A percentile compares a stretch with the other conserved stretches of the same genome.
These are phyloP conservation scores for Podospora pseudocomata DNA, from an alignment of 495 filamentous ascomycete species.

Conservation along the genomic window DNA sequence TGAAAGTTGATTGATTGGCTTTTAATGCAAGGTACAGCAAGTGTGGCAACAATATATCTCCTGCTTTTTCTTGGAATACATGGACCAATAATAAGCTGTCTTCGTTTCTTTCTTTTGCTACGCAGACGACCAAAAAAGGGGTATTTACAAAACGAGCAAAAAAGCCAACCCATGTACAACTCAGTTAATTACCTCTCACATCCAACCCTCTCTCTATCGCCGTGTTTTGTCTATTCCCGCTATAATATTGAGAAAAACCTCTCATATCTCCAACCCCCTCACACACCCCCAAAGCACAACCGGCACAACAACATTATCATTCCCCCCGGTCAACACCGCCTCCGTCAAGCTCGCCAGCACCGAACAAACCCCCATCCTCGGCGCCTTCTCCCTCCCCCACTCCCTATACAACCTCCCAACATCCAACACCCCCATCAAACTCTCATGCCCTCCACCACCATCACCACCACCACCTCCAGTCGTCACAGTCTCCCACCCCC, in stretches of 20 bases:
- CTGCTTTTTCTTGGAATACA: not conserved
- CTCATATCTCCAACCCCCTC: constrained; percentile 57
- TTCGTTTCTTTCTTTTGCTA: not conserved
- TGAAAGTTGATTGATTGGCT: not conserved
- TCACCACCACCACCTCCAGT: too few relatives aligned
- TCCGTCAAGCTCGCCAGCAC: constrained; percentile 85
- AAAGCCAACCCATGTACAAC: not conserved
- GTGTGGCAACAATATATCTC: not conserved
- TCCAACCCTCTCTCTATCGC: not conserved
- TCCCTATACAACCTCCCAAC: constrained; percentile 5
- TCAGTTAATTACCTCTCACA: not conserved
- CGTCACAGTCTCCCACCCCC: constrained; percentile 57
- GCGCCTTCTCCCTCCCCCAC: constrained; percentile 42
- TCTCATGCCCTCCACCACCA: constrained; percentile 18
- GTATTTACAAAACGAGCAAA: not conserved
- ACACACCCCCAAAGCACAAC: constrained; percentile 89
- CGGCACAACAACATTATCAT: constrained; percentile 99
- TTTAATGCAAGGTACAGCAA: not conserved
- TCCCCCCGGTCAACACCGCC: constrained; percentile 92
- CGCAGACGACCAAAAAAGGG: not conserved
- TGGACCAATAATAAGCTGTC: not conserved
- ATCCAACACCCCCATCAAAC: constrained; percentile 16
- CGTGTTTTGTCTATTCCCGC: not conserved
- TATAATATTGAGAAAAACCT: not conserved
- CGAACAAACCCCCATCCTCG: constrained; percentile 66